Evolutionary conservation across 2,329 filamentous ascomycete species (phyloP).

Genomic region (Ophiosphaerella herpotricha): DNA sequence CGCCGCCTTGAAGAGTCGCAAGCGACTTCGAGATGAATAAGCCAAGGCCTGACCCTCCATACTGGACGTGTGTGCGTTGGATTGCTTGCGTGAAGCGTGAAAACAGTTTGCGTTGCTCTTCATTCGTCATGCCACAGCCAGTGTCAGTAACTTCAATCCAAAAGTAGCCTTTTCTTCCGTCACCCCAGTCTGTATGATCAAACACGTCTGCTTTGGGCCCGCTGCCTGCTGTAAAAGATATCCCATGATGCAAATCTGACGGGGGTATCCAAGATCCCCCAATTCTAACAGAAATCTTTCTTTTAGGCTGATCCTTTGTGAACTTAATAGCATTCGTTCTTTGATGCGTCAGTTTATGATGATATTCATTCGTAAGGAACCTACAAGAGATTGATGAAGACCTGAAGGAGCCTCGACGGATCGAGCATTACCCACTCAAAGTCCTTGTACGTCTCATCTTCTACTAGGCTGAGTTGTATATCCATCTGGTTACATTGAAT

Average conservation of each 20-base stretch:
- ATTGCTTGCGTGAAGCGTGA: conserved; percentile 37
- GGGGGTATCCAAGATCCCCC: conserved; percentile 35
- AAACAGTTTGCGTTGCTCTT: conserved; percentile 44
- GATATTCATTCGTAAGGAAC: conserved; percentile 23
- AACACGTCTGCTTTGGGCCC: conserved; percentile 6
- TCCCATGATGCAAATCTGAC: conserved; percentile 15
- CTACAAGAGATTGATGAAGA: conserved; percentile 35
- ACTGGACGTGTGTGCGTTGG: conserved; percentile 41
- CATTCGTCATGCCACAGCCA: conserved; percentile 45
- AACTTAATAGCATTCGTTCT: conserved; percentile 40
- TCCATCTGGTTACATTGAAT: conserved; percentile 36
- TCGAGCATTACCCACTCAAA: conserved; percentile 40
- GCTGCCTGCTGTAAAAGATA: conserved; percentile 21
- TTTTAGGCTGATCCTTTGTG: conserved; percentile 41
- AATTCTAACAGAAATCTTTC: conserved; percentile 45
- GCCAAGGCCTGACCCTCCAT: conserved; percentile 50
- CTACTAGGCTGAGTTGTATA: conserved; percentile 45
- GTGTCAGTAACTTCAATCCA: conserved; percentile 45
- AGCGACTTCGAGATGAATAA: conserved; percentile 49
- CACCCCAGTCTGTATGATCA: conserved; percentile 33
- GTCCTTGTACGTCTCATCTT: conserved; percentile 46
- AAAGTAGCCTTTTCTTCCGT: conserved; percentile 41
- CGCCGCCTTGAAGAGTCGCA: conserved; percentile 42
- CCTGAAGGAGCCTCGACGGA: conserved; percentile 31
- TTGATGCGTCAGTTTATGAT: conserved; percentile 25